A percentile compares a stretch with the other conserved stretches of the same genome.
Evolutionary conservation across 1,284 basidiomycete genomes (phyloP).

Genomic region (Inonotus hispidus): DNA sequence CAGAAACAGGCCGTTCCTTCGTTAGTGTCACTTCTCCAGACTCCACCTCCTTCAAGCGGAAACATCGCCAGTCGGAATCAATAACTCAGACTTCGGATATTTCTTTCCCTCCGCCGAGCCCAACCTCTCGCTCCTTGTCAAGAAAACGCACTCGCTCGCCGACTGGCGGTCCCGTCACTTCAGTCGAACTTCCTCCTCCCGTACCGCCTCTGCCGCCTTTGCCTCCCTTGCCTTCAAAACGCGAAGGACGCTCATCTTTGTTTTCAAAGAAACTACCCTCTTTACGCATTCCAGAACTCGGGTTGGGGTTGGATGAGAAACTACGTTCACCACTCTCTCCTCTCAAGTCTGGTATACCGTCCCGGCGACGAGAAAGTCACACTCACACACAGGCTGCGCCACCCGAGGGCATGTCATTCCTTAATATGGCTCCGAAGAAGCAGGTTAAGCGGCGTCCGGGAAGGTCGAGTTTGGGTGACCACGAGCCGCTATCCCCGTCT

Average conservation of each 20-base stretch:
- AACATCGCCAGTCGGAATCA: slow-evolving; percentile 14
- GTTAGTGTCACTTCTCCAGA: neutral
- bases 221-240: neutral
- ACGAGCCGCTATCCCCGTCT: neutral
- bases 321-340: slow-evolving; percentile 15
- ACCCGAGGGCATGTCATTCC: slow-evolving; percentile 4
- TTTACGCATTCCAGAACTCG: slow-evolving; percentile 16
- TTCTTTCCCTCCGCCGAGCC: neutral
- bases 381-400: neutral
- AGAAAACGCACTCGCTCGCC: slow-evolving; percentile 15
- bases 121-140: neutral
- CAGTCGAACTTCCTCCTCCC: neutral
- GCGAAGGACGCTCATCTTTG: neutral
- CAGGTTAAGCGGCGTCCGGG: neutral
- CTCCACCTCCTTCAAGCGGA: neutral
- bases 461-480: neutral
- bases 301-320: slow-evolving; percentile 14
- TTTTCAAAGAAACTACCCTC: slow-evolving; percentile 8
- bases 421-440: slow-evolving; percentile 11
- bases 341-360: neutral
- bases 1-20: neutral
- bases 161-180: neutral
- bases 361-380: neutral
- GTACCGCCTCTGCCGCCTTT: slow-evolving; percentile 9
- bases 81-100: neutral